Conservation (phyloP, 2,329 filamentous ascomycete species). For the Xenoacremonium recifei region DNA sequence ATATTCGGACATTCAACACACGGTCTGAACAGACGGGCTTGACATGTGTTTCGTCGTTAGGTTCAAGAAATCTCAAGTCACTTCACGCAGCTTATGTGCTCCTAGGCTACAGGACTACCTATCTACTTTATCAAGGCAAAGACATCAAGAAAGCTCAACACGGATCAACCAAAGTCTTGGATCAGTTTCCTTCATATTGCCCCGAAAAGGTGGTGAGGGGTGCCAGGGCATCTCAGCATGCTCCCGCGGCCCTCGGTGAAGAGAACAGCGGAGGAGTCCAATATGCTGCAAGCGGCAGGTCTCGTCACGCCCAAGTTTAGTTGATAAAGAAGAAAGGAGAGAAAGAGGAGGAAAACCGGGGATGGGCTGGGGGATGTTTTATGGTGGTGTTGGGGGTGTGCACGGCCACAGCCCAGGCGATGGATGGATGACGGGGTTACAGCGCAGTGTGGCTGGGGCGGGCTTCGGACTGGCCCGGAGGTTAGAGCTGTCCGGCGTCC, state of each 20-base stretch:
- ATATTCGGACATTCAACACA: too few species aligned
- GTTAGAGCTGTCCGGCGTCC: too few species aligned
- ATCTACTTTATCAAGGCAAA: too few species aligned
- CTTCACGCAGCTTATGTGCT: too few species aligned
- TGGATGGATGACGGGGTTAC: neutral
- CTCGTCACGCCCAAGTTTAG: constrained; percentile 80
- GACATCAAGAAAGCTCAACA: too few species aligned
- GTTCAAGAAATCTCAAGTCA: too few species aligned
- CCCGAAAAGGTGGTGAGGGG: constrained; percentile 60
- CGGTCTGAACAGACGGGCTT: too few species aligned
- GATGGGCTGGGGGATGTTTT: neutral
- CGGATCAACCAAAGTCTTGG: constrained; percentile 44
- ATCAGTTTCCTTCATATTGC: constrained; percentile 67
- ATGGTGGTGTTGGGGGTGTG: neutral
- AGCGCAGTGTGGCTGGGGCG: neutral
- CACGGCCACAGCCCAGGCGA: neutral
- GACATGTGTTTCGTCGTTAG: too few species aligned
- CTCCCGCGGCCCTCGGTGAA: constrained; percentile 38
- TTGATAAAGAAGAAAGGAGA: constrained; percentile 59
- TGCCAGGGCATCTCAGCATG: constrained; percentile 66
- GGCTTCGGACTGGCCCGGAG: neutral
- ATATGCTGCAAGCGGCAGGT: constrained; percentile 56
- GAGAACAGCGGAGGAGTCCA: constrained; percentile 45
- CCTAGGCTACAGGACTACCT: too few species aligned
- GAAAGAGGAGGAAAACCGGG: constrained; percentile 14